Evolutionary conservation across 805 yeast species (phyloP).

Genomic region (Cyberlindnera japonica): DNA sequence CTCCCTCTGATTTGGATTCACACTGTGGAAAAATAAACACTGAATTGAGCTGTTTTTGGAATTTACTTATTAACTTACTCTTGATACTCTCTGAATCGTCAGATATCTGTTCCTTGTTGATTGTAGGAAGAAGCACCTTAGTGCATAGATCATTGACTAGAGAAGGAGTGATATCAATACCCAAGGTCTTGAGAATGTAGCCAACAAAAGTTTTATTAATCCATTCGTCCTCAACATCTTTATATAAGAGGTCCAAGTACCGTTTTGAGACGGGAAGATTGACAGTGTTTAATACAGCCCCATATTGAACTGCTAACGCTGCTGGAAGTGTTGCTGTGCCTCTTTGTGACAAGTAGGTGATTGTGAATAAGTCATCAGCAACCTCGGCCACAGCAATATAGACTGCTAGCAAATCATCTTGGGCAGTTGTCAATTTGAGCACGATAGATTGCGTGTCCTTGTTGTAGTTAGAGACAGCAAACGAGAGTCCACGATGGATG

Average conservation of each 20-base stretch:
- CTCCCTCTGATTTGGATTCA: background rate
- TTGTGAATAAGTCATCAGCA: background rate
- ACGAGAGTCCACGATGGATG: constrained; percentile 7
- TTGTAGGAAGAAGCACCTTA: background rate
- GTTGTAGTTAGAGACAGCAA: background rate
- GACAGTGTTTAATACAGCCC: background rate
- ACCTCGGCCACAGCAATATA: background rate
- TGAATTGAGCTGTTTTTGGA: background rate
- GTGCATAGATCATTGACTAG: background rate
- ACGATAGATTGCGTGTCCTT: background rate
- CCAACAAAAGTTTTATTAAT: background rate
- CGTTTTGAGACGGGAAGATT: background rate
- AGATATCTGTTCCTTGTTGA: background rate
- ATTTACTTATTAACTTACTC: background rate
- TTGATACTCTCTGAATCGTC: background rate
- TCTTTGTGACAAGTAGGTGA: background rate
- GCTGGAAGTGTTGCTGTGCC: background rate
- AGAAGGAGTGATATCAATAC: background rate
- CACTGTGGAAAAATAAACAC: background rate
- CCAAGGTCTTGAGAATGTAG: background rate
- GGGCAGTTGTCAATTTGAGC: background rate
- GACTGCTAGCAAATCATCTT: background rate
- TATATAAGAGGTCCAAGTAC: background rate
- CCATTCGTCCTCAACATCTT: background rate
- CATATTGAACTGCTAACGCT: background rate